Evolutionary conservation across 306 rosid species (phyloP), one percentile per base, ranked within the genome.

Genomic region (Senna tora): DNA sequence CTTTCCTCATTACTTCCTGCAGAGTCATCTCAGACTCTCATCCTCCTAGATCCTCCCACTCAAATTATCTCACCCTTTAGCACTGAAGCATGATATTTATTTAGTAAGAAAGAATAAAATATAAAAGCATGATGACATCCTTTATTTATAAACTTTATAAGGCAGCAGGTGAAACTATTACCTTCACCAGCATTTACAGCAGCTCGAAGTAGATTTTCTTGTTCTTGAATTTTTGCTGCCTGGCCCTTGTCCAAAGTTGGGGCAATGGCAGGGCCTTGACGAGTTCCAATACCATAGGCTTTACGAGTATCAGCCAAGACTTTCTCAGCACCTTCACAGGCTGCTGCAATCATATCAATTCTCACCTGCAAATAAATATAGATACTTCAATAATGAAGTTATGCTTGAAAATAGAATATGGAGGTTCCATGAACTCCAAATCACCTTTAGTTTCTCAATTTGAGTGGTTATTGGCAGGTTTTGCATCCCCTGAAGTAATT

Each of bases 211-310:
- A 89, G 75, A 75, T 83, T 93, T 72, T 93, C 98, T 70, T 89
- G 96, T 59, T 89, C 97, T 74, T 93, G 96, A 83, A 93, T 91
- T 83, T 91, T 93, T 49, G 96, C 97, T 47, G 97, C 94, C 87
- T 91, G 94, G 15, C 92, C 97, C 85, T 93, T 93, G 77, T 93
- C 98, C 57, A 93, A 43, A 25, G 98, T 89, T 42, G 97, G 94
- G 77, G 83, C 90, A 67, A 86, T 75, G 3, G 95, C 46, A 6
- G 88, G 88, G 66, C 94, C 96, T 70, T 93, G 98, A 47, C 97
- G 94, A 49, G 90, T 83, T 36, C 98, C 97, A 52, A 93, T 83
- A 74, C 94, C 73, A 72, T 93, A 93, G 43, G 97, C 97, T 79
- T 93, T 93, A 22, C 97, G 91, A 65, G 96, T 93, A 64, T 93